A percentile compares a stretch with the other conserved stretches of the same genome.
phyloP scores from a whole-genome alignment of 2,329 filamentous ascomycete genomes.

The Aspergillus ustus region DNA sequence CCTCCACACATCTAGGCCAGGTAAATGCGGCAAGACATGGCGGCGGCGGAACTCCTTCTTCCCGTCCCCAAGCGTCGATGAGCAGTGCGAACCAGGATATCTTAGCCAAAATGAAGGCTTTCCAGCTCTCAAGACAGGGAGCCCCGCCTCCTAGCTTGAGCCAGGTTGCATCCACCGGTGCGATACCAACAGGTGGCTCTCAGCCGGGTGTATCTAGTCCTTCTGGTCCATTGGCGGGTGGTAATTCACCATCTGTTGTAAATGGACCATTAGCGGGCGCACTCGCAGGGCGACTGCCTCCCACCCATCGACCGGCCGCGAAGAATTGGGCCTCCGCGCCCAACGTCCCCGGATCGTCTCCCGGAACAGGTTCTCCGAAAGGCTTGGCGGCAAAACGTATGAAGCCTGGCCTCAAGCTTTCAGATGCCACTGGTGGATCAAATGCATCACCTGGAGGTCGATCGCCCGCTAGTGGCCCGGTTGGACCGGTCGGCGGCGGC shows the following conservation, averaged over 20 bases:
- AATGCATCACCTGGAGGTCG: conserved; percentile 52
- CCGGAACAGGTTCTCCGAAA: conserved; percentile 48
- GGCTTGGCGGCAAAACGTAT: conserved; percentile 53
- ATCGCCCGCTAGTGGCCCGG: conserved; percentile 30
- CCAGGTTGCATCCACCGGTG: conserved; percentile 40
- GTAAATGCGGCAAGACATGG: conserved; percentile 69
- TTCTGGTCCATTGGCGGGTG: conserved; percentile 17
- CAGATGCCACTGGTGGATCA: conserved; percentile 50
- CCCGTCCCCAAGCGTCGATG: conserved; percentile 38
- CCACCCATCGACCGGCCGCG: conserved; percentile 33
- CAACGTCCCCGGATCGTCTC: conserved; percentile 17
- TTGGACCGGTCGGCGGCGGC: conserved; percentile 44
- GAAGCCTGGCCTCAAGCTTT: conserved; percentile 53
- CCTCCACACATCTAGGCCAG: conserved; percentile 82
- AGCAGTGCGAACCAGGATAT: conserved; percentile 60
- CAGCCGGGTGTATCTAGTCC: conserved; percentile 6
- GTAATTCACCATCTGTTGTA: conserved; percentile 22
- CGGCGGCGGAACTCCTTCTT: conserved; percentile 25
- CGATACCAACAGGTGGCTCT: conserved; percentile 30
- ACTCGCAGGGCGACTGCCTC: conserved; percentile 35
- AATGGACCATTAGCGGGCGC: conserved; percentile 37
- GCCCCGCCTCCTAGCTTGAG: conserved; percentile 48
- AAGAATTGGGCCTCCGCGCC: conserved; percentile 42
- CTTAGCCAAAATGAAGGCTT: conserved; percentile 71
- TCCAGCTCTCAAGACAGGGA: conserved; percentile 68